Base-by-base conservation (phyloP, 768 basidiomycete species). In the Termitomyces sp. region DNA sequence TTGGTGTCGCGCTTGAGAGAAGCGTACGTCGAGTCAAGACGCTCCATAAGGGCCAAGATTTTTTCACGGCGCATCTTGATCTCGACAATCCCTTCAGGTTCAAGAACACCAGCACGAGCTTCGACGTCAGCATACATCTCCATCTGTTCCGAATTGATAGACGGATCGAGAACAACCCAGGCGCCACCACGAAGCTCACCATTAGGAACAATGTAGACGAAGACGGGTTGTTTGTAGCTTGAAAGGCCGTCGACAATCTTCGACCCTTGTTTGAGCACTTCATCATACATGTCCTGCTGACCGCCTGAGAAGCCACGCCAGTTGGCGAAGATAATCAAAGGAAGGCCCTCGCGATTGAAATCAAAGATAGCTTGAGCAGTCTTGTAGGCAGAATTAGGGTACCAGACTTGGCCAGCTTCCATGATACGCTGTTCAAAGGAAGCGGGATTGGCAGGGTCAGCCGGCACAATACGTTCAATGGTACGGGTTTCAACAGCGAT, bases 231-330 rank as follows among this genome's bases (percentile, higher is more conserved):
- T 71, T 93, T 98, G 80, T 97, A 99, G 67, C 83, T 87, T 51
- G 93, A 95, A 40, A 99, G 81, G 45, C 97, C 97, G 68, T 99
- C 97, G 70, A 99, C 97, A 60, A 99, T 99, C 75, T 96, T 98
- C 17, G 95, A 90, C 41, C 95, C 95, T 69, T 98, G 93, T 73
- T 98, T 98, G 65, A 98, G 77, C 54, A 98, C 83, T 69, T 96
- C 95, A 71, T 98, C 94, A 65, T 93, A 96, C 94, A 98, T 98
- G 71, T 98, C 95, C 71, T 97, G 95, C 71, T 98, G 95, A 60
- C 97, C 97, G 59, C 97, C 97, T 21, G 97, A 99, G 85, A 99
- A 99, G 24, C 97, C 97, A 77, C 97, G 90, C 94, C 97, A 98
- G 77, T 99, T 99, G 53, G 97, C 97, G 66, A 99, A 98, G 71